Conservation (phyloP, 2,329 filamentous ascomycete genomes). For the Trichoderma breve region DNA sequence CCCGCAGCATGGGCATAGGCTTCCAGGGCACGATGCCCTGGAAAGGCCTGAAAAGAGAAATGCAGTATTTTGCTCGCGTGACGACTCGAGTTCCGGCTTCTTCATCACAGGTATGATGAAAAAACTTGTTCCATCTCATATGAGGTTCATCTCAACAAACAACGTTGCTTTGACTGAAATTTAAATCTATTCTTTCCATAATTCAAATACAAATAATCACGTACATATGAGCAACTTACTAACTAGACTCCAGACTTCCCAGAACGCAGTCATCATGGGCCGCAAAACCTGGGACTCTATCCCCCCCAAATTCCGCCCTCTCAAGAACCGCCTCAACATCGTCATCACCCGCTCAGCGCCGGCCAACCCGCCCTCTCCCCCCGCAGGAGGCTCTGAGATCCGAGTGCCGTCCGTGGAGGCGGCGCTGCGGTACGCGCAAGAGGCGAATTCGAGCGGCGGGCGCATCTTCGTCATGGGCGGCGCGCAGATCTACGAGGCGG, state of each 20-base stretch:
- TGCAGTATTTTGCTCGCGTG: slow-evolving; percentile 91
- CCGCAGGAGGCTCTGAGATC: slow-evolving; percentile 17
- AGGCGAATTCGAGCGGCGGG: slow-evolving; percentile 40
- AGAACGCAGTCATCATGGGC: slow-evolving; percentile 91
- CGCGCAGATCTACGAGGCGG: slow-evolving; percentile 75
- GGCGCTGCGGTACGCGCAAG: slow-evolving; percentile 50
- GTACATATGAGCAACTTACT: neutral
- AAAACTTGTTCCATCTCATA: neutral
- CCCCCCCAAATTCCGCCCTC: slow-evolving; percentile 71
- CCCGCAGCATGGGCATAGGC: slow-evolving; percentile 88
- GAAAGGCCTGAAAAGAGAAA: slow-evolving; percentile 84
- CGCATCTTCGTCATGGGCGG: slow-evolving; percentile 87
- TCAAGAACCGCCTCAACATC: slow-evolving; percentile 78
- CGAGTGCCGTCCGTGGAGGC: slow-evolving; percentile 58
- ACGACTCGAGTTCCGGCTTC: slow-evolving; percentile 63
- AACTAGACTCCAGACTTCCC: slow-evolving; percentile 31
- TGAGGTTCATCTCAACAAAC: neutral
- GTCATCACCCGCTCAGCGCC: slow-evolving; percentile 63
- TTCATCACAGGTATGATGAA: slow-evolving; percentile 32
- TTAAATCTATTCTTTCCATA: too few relatives aligned
- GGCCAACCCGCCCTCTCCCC: slow-evolving; percentile 13
- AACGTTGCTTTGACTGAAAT: neutral
- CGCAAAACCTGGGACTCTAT: slow-evolving; percentile 96
- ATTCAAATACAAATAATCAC: too few relatives aligned
- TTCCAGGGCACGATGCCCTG: slow-evolving; percentile 77